phyloP scores from a whole-genome alignment of 2,329 filamentous ascomycete genomes.

The Diaporthe vaccinii region DNA sequence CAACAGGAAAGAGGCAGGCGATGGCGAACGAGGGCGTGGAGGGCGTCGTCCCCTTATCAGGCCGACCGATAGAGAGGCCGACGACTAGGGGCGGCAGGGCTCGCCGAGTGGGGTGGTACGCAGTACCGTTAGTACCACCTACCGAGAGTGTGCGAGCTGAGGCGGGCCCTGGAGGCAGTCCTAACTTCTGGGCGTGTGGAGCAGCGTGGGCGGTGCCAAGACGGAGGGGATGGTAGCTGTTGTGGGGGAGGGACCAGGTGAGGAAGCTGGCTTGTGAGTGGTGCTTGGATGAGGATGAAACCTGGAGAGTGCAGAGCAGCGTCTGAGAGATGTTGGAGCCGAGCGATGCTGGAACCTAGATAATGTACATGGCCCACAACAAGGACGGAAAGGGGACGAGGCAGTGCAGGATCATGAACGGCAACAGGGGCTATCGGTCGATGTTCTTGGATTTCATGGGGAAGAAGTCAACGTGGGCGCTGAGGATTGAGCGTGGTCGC shows the following conservation, averaged over 20 bases:
- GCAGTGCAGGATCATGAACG: background rate
- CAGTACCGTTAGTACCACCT: background rate
- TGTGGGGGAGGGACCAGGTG: constrained; percentile 23
- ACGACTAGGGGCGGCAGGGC: constrained; percentile 12
- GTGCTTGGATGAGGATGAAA: constrained; percentile 42
- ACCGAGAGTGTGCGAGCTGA: constrained; percentile 12
- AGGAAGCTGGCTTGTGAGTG: constrained; percentile 36
- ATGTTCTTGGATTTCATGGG: background rate
- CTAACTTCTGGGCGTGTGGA: background rate
- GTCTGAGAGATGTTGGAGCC: constrained; percentile 43
- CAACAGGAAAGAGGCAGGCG: background rate
- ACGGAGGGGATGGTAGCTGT: constrained; percentile 29
- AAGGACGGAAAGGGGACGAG: background rate
- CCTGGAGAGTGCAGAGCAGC: constrained; percentile 40
- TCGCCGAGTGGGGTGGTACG: constrained; percentile 8
- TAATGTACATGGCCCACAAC: background rate
- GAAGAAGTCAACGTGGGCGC: background rate
- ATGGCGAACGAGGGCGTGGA: background rate
- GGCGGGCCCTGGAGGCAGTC: background rate
- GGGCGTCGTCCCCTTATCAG: constrained; percentile 18
- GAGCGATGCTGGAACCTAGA: constrained; percentile 18
- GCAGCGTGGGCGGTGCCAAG: constrained; percentile 27
- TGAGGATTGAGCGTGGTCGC: no score
- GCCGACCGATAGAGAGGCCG: background rate
- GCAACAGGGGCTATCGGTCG: background rate